Conservation (phyloP, 2,329 filamentous ascomycete genomes). For the Colletotrichum zoysiae region DNA sequence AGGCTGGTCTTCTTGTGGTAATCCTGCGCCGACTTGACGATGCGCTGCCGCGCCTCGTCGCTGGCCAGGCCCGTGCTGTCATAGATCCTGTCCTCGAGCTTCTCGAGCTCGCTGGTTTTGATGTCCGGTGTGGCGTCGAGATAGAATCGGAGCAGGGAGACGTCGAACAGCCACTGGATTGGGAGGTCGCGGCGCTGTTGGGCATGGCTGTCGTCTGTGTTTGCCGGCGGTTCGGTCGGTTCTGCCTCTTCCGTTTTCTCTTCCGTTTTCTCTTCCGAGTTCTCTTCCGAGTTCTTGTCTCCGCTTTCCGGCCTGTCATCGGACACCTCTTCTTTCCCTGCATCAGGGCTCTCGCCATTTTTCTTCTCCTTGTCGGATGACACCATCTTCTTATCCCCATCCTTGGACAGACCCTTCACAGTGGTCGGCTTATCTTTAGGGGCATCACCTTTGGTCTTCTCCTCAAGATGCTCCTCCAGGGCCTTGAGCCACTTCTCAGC, state of each 20-base stretch:
- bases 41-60: constrained; percentile 62
- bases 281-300: constrained; percentile 27
- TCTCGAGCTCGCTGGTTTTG: constrained; percentile 52
- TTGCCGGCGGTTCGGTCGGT: constrained; percentile 28
- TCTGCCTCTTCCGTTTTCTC: constrained; percentile 25
- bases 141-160: constrained; percentile 62
- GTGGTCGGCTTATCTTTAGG: constrained; percentile 37
- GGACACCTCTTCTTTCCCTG: constrained; percentile 28
- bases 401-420: constrained; percentile 35
- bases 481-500: constrained; percentile 60
- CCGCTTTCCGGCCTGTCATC: constrained; percentile 19
- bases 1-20: constrained; percentile 88
- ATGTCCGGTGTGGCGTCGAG: constrained; percentile 51
- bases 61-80: constrained; percentile 60
- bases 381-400: constrained; percentile 36
- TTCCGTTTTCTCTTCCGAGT: constrained; percentile 15
- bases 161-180: constrained; percentile 73
- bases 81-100: constrained; percentile 61
- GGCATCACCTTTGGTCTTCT: constrained; percentile 29
- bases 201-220: constrained; percentile 34
- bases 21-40: constrained; percentile 75
- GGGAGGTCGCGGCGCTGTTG: constrained; percentile 60
- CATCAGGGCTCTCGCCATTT: constrained; percentile 23
- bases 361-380: constrained; percentile 36
- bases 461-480: constrained; percentile 49